Evolutionary conservation across 1,284 basidiomycete species (phyloP), one percentile per base, ranked within the genome.

Genomic region (Xerocomus minutiporus): DNA sequence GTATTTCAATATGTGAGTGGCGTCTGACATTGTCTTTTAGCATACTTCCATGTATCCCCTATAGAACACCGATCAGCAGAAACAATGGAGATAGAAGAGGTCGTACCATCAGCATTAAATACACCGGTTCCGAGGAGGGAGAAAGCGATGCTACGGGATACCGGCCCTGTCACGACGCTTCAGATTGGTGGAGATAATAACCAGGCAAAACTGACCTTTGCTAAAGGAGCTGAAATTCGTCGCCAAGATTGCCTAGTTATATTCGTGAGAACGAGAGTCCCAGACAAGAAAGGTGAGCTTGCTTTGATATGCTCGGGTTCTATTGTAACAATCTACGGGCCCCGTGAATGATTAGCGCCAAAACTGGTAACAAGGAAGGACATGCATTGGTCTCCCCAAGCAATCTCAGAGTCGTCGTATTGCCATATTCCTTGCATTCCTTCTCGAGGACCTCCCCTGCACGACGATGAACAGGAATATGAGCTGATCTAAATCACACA

Each of bases 11-110:
- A 13, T 28, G 46, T 17, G 25, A 13, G 9, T 29, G 11, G 35
- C 23, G 15, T 17, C 32, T 6, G 35, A 4, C 26, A 8, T 11
- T 25, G 20, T 1, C 2, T 25, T 3, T 41, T 9, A 7, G 28
- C 64, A 46, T 58, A 79, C 76, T 77, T 79, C 80, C 79, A 82
- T 70, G 75, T 76, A 32, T 81, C 77, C 25, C 75, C 78, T 78
- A 51, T 4, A 45, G n/a, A 13, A 8, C 17, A 20, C 23, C 8
- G 17, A 44, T 57, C 15, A 58, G 46, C 15, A 28, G 48, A 23
- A 31, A 36, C 28, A 43, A 13, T 36, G 25, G 41, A 43, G 25
- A 41, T 31, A 17, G 32, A 44, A 8, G 25, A 20, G 17, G 17
- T 20, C 17, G 17, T 1, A 20, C 17, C 17, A 20, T 20, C 17